Evolutionary conservation across 352 stramenopile genomes (phyloP).

Genomic region (Phytopythium cucurbitacearum): DNA sequence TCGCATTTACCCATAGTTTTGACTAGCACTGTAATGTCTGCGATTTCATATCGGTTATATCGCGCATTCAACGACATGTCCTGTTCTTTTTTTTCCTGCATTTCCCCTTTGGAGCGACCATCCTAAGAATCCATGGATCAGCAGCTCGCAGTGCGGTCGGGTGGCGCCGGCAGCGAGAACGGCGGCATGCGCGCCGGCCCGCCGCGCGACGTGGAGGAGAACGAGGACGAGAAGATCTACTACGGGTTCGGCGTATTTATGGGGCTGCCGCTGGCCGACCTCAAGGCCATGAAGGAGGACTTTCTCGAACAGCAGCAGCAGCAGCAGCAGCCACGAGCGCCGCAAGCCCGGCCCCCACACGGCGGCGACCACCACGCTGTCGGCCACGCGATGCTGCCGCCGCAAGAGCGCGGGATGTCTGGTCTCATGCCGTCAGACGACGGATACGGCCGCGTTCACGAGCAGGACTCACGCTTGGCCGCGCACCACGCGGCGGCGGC

Average conservation of each 20-base stretch:
- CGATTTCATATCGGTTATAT: too few relatives aligned
- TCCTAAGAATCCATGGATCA: conserved; percentile 29
- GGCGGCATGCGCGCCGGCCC: conserved; percentile 13
- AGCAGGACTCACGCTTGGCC: conserved; percentile 15
- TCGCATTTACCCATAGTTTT: too few relatives aligned
- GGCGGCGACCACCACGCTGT: not conserved
- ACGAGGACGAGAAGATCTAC: conserved; percentile 84
- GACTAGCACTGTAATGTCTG: too few relatives aligned
- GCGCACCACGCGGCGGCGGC: not conserved
- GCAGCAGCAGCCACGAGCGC: conserved; percentile 7
- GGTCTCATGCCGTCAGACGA: conserved; percentile 9
- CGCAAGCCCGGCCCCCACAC: not conserved
- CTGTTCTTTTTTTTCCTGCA: too few relatives aligned
- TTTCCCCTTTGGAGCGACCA: not conserved
- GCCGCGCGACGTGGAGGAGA: conserved; percentile 35
- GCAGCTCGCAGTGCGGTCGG: conserved; percentile 24
- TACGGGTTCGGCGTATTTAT: conserved; percentile 89
- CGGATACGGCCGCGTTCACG: conserved; percentile 9
- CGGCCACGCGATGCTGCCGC: conserved; percentile 7
- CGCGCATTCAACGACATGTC: too few relatives aligned
- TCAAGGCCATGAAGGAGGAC: conserved; percentile 83
- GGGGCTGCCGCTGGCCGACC: conserved; percentile 73
- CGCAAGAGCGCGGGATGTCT: conserved; percentile 8
- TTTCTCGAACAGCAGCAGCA: conserved; percentile 60
- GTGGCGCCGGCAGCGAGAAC: conserved; percentile 5